Percentiles rank a stretch among this genome's conserved stretches.
Conservation (phyloP, 2,329 filamentous ascomycete genomes). For the Trichoderma asperellum region DNA sequence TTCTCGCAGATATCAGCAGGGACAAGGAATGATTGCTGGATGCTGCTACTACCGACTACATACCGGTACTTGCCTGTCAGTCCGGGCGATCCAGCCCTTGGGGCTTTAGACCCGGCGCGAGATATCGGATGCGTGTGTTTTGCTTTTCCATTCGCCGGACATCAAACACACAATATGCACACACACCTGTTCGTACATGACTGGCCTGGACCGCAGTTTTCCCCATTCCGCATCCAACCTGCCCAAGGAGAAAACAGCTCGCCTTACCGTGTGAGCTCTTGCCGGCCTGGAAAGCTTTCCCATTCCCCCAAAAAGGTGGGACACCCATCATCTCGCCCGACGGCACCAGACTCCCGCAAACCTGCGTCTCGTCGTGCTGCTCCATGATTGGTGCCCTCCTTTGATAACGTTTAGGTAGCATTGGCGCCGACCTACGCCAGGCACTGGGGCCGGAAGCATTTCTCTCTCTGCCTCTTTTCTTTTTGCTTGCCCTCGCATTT, state of each 20-base stretch:
- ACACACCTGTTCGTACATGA: background rate
- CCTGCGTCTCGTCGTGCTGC: conserved; percentile 5
- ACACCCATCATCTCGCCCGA: conserved; percentile 20
- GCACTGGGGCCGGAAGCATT: conserved; percentile 10
- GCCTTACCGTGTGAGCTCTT: background rate
- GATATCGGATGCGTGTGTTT: background rate
- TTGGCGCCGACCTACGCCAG: conserved; percentile 26
- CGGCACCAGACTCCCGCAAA: conserved; percentile 24
- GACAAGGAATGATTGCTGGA: background rate
- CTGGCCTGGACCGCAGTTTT: background rate
- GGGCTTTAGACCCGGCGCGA: background rate
- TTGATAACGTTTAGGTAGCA: conserved; percentile 29
- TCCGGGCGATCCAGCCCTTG: background rate
- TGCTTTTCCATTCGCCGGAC: background rate
- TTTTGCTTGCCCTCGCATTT: background rate
- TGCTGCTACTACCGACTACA: background rate
- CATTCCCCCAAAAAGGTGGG: background rate
- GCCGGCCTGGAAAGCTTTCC: background rate
- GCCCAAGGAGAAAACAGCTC: background rate
- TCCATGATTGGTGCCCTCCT: conserved; percentile 27
- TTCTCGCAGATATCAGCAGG: background rate
- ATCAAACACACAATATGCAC: background rate
- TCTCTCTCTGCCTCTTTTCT: background rate
- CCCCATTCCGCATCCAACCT: background rate
- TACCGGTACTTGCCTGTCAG: background rate